A percentile compares a stretch with the other conserved stretches of the same genome.
Evolutionary conservation across 345 rosid genomes (phyloP).

Genomic region (Clausena lansium): DNA sequence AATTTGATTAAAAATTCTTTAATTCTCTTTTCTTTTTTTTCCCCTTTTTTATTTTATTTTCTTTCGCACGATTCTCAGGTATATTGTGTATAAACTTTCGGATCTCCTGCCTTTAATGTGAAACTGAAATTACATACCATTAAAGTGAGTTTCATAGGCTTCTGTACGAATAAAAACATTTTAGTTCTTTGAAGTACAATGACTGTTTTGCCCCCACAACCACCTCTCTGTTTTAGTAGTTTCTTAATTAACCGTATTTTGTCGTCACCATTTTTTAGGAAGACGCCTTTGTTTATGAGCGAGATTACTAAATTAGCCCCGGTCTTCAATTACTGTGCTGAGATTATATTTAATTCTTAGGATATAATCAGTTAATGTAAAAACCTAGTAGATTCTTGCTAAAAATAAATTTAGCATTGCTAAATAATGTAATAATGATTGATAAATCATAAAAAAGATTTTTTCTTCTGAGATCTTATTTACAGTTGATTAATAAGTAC

Average conservation of each 20-base stretch:
- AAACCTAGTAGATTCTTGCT: background rate
- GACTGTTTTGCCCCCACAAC: slow-evolving; percentile 33
- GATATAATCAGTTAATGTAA: no score
- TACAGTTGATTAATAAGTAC: no score
- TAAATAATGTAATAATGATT: background rate
- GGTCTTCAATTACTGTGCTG: background rate
- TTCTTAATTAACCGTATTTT: slow-evolving; percentile 14
- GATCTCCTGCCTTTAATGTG: slow-evolving; percentile 37
- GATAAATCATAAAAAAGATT: background rate
- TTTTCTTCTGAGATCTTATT: no score
- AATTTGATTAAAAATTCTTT: slow-evolving; percentile 30
- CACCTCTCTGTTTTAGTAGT: slow-evolving; percentile 11
- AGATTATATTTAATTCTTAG: background rate
- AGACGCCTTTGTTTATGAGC: background rate
- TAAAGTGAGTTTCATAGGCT: background rate
- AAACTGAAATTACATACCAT: slow-evolving; percentile 19
- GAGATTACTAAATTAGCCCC: background rate
- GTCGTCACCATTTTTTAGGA: background rate
- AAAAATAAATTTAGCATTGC: background rate
- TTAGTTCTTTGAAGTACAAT: background rate
- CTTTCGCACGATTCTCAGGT: slow-evolving; percentile 33
- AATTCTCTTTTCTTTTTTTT: slow-evolving; percentile 22
- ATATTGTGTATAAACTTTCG: slow-evolving; percentile 36
- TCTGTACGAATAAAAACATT: background rate
- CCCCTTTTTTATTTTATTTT: slow-evolving; percentile 7